Evolutionary conservation across 2,329 filamentous ascomycete genomes (phyloP).

Genomic region (Fusarium cicatricum): DNA sequence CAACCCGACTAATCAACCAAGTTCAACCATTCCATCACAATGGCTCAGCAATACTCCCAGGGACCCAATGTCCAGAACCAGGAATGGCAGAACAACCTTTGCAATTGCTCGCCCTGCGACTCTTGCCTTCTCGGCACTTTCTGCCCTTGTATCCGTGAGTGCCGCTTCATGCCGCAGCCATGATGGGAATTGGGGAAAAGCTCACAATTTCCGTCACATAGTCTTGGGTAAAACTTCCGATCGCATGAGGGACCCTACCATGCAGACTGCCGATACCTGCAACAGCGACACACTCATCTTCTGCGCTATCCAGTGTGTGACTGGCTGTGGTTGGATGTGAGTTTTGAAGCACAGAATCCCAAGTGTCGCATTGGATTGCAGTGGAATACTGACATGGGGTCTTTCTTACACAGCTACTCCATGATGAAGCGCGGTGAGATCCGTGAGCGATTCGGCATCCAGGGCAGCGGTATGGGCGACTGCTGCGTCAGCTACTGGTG

Average conservation of each 20-base stretch:
- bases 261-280: conserved; percentile 48
- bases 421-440: conserved; percentile 64
- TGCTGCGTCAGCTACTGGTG: conserved; percentile 64
- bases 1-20: background rate
- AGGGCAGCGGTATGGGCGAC: conserved; percentile 57
- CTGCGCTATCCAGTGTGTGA: conserved; percentile 49
- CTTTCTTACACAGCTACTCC: conserved; percentile 47
- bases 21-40: conserved; percentile 21
- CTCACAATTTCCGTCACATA: conserved; percentile 37
- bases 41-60: conserved; percentile 39
- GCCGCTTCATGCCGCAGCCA: background rate
- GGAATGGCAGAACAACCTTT: conserved; percentile 51
- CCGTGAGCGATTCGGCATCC: conserved; percentile 61
- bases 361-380: too few relatives aligned
- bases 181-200: background rate
- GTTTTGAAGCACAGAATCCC: conserved; percentile 1
- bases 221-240: conserved; percentile 55
- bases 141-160: conserved; percentile 56
- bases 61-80: conserved; percentile 41
- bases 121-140: conserved; percentile 51
- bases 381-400: conserved; percentile 8
- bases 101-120: conserved; percentile 52
- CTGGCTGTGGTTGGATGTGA: conserved; percentile 55
- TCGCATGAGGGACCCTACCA: conserved; percentile 54
- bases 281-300: conserved; percentile 56